phyloP scores from a whole-genome alignment of 306 rosid genomes.

The Vigna reflexopilosa region DNA sequence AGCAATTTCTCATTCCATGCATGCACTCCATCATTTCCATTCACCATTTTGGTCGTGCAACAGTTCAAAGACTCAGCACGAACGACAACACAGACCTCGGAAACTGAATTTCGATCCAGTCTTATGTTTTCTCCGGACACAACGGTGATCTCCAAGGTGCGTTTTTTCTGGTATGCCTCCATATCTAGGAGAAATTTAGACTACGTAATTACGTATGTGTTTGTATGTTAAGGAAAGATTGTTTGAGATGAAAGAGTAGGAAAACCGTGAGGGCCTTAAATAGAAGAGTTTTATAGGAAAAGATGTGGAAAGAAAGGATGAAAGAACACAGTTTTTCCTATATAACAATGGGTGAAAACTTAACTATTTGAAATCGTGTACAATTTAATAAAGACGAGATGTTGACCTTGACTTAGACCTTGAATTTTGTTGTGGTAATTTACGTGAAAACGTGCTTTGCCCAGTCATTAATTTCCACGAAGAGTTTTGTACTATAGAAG shows the following conservation, averaged over 20 bases:
- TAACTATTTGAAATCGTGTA: no score
- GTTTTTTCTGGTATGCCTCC: conserved; percentile 9
- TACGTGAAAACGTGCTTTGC: no score
- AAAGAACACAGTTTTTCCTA: no score
- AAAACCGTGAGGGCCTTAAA: not conserved
- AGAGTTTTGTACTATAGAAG: no score
- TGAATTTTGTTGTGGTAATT: no score
- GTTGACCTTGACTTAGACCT: no score
- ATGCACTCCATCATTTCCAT: conserved; percentile 36
- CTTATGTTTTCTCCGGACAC: conserved; percentile 57
- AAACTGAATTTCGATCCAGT: not conserved
- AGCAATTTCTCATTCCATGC: conserved; percentile 61
- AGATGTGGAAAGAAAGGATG: not conserved
- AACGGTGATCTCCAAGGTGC: conserved; percentile 56
- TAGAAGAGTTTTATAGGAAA: conserved; percentile 1
- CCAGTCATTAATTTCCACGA: no score
- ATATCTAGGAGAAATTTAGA: conserved; percentile 6
- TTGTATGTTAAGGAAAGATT: not conserved
- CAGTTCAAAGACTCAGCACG: conserved; percentile 42
- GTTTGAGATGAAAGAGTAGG: conserved; percentile 17
- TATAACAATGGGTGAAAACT: no score
- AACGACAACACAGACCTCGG: conserved; percentile 51
- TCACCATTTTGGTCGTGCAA: conserved; percentile 48
- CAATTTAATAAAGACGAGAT: no score
- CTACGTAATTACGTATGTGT: not conserved